phyloP scores from a whole-genome alignment of 2,329 filamentous ascomycete species.

The Cladosporium austrohemisphaericum region DNA sequence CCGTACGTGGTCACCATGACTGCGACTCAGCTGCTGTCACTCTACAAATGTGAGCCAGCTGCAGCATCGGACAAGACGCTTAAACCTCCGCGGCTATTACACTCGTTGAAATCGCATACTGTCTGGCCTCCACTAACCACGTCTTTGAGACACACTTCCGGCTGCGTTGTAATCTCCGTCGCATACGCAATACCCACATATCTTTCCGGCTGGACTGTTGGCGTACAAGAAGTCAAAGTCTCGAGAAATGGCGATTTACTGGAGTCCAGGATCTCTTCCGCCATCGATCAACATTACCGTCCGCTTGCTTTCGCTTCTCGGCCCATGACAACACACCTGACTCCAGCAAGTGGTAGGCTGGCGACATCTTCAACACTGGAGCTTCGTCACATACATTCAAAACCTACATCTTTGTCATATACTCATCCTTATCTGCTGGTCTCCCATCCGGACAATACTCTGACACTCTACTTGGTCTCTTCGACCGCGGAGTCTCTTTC shows the following conservation, averaged over 20 bases:
- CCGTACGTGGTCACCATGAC: conserved; percentile 80
- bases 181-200: conserved; percentile 79
- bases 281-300: conserved; percentile 47
- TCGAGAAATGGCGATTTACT: conserved; percentile 44
- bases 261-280: conserved; percentile 49
- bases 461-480: conserved; percentile 76
- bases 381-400: conserved; percentile 34
- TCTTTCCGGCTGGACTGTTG: conserved; percentile 78
- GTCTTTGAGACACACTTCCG: conserved; percentile 67
- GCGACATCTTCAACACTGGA: conserved; percentile 23
- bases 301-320: conserved; percentile 33
- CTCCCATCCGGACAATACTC: conserved; percentile 80
- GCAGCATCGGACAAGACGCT: conserved; percentile 20
- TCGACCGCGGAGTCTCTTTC: conserved; percentile 63
- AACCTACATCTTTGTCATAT: conserved; percentile 52
- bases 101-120: conserved; percentile 76
- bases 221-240: conserved; percentile 86
- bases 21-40: conserved; percentile 65
- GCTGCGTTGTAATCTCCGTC: conserved; percentile 71
- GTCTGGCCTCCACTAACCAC: conserved; percentile 74
- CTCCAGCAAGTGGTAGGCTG: conserved; percentile 16
- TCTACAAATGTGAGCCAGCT: conserved; percentile 61
- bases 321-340: conserved; percentile 28
- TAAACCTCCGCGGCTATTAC: conserved; percentile 58
- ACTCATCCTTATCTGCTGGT: conserved; percentile 80